Evolutionary conservation across 768 basidiomycete genomes (phyloP), one percentile per base, ranked within the genome.

Genomic region (Leucocoprinus birnbaumii): DNA sequence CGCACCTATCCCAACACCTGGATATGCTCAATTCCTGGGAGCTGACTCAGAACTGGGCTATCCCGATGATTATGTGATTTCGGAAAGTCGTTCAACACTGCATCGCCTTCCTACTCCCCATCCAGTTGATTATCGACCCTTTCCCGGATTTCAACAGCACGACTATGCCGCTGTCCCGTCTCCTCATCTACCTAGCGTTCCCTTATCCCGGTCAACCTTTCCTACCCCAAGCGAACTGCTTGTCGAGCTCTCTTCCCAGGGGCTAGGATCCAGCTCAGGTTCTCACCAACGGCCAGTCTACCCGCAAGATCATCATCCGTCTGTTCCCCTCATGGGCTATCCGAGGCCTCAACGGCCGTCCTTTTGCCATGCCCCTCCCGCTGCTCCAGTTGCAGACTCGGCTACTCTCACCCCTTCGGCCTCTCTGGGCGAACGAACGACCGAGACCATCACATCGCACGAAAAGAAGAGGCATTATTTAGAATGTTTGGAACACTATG

Each of bases 401-500:
- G 11, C 37, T n/a, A 13, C 47, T 49, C 16, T 16, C 27, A 40
- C 42, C 43, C 24, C 42, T 24, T 6, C 18, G 11, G 13, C 4
- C 40, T 46, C 22, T 57, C 38, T 14, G 47, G 56, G 24, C 10
- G 34, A 53, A 25, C 31, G 42, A 34, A 13, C 16, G 56, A 86
- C 85, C 1, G 87, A 89, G 48, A 76, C 76, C n/a, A 88, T 90
- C 53, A 85, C 87, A 2, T 87, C 86, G 5, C 87, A 90, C 61
- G 87, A 89, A 62, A 89, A 89, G 62, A 89, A 89, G 61, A 71
- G 87, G 2, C 78, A 84, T 61, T 89, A 89, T 62, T 75, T 89
- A 21, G 86, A 87, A 60, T 86, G 84, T 59, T 68, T 90, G 6
- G 87, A 90, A 59, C 79, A 85, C 55, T 90, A 89, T 64, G 80